Base-by-base conservation (phyloP, 1,139 yeast species). In the Candida sp. region DNA sequence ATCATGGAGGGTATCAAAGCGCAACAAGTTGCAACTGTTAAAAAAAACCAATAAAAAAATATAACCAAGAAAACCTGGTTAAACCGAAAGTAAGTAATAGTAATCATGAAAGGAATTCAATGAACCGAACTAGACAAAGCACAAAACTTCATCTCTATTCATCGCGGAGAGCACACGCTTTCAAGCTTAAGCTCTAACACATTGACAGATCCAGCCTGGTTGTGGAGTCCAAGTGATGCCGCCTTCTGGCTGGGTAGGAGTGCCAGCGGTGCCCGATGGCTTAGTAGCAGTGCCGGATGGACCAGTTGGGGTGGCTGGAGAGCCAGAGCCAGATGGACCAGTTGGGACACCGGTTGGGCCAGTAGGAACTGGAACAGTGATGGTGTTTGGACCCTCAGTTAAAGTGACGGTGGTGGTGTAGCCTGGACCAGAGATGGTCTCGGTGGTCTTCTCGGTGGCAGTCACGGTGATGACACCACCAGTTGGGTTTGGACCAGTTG, bases 151-250 rank as follows among this genome's bases (percentile, higher is more conserved):
- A 17, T 17, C 17, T 17, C 17, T 17, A 17, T 17, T 17, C 17
- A 17, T 17, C 17, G 17, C 17, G 17, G 17, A 17, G 17, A 17
- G 17, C 17, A 17, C 17, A 17, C 17, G 17, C 17, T 17, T 17
- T 17, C 17, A 28, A 28, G 35, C n/a, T 38, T 44, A 44, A 31
- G 44, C 46, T 43, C 46, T 43, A 43, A 43, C 46, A 43, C 46
- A 43, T 43, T 43, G 46, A 43, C 46, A 43, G 9, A 37, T 37
- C 42, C 47, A 44, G 30, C 47, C 47, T 37, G 47, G 47, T 37
- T 37, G 42, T 35, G 42, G 42, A 44, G 47, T 38, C 42, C 42
- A 44, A 28, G 47, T 37, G 8, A 37, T 37, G 37, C 38, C 38
- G 22, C 38, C 38, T 6, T n/a, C 5, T 34, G 38, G 38, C n/a